phyloP scores from a whole-genome alignment of 2,329 filamentous ascomycete genomes.

The Botryosphaeria agaves region DNA sequence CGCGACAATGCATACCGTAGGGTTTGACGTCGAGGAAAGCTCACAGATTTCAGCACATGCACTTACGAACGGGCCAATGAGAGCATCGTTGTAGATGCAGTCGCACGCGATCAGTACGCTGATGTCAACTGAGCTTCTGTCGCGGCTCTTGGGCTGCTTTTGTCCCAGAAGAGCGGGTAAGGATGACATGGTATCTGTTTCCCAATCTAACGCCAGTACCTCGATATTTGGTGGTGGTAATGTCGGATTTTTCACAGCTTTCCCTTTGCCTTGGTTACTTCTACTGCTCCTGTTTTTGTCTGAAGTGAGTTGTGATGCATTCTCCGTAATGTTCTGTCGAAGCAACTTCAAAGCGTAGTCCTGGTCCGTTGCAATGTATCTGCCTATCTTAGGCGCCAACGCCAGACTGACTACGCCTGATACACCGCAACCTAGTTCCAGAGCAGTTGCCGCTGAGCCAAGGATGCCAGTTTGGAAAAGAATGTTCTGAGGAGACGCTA shows the following conservation, averaged over 20 bases:
- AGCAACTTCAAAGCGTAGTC: conserved; percentile 64
- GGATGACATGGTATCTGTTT: conserved; percentile 32
- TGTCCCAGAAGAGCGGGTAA: conserved; percentile 32
- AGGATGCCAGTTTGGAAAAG: conserved; percentile 42
- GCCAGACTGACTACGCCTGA: conserved; percentile 61
- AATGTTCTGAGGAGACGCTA: conserved; percentile 44
- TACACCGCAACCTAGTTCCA: conserved; percentile 83
- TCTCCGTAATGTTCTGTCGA: conserved; percentile 57
- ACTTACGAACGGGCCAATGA: conserved; percentile 67
- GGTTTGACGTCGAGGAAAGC: conserved; percentile 9
- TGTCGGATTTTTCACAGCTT: neutral
- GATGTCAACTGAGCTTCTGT: conserved; percentile 23
- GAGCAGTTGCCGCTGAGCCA: conserved; percentile 35
- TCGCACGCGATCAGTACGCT: conserved; percentile 74
- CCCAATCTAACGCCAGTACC: conserved; percentile 56
- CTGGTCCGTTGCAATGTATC: conserved; percentile 76
- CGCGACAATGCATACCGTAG: conserved; percentile 63
- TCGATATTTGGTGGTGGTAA: conserved; percentile 5
- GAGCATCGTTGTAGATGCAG: conserved; percentile 84
- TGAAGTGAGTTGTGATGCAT: conserved; percentile 15
- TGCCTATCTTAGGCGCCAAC: conserved; percentile 40
- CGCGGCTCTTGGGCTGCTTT: conserved; percentile 21
- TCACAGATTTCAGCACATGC: conserved; percentile 25
- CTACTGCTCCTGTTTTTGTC: neutral
- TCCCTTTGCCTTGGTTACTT: neutral